Evolutionary conservation across 75 land plant species (phyloP).

Genomic region (Selaginella tamariscina): DNA sequence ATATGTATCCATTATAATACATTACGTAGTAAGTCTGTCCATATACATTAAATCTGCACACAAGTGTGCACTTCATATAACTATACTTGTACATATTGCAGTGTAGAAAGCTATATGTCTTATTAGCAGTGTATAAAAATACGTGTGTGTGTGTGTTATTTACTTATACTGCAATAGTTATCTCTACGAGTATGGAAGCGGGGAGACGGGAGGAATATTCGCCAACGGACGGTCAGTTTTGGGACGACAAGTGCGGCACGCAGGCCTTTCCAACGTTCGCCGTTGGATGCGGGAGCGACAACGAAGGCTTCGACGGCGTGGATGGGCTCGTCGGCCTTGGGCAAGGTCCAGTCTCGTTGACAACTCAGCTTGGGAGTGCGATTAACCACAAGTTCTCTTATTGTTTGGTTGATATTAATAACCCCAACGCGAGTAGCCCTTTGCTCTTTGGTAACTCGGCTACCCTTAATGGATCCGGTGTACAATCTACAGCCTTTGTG

Average conservation of each 20-base stretch:
- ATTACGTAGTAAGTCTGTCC: too few relatives aligned
- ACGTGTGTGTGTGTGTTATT: too few relatives aligned
- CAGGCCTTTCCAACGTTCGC: background rate
- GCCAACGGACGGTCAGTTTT: background rate
- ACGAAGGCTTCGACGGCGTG: background rate
- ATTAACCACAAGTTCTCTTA: conserved; percentile 4
- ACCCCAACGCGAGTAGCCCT: background rate
- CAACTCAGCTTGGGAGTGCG: background rate
- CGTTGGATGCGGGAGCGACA: background rate
- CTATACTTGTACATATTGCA: background rate
- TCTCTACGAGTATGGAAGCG: conserved; percentile 1
- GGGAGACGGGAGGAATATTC: background rate
- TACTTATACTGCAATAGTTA: background rate
- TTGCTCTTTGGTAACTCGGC: background rate
- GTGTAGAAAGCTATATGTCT: too few relatives aligned
- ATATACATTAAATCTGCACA: too few relatives aligned
- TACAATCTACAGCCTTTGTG: background rate
- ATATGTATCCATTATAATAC: too few relatives aligned
- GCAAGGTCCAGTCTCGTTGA: conserved; percentile 8
- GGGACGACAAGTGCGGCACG: background rate
- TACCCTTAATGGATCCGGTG: background rate
- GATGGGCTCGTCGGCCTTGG: conserved; percentile 2
- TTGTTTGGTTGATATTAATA: conserved; percentile 9
- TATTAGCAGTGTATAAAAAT: too few relatives aligned
- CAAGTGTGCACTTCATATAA: background rate